Conservation (phyloP, 176 grass and related monocot species). For the Oryza rufipogon region DNA sequence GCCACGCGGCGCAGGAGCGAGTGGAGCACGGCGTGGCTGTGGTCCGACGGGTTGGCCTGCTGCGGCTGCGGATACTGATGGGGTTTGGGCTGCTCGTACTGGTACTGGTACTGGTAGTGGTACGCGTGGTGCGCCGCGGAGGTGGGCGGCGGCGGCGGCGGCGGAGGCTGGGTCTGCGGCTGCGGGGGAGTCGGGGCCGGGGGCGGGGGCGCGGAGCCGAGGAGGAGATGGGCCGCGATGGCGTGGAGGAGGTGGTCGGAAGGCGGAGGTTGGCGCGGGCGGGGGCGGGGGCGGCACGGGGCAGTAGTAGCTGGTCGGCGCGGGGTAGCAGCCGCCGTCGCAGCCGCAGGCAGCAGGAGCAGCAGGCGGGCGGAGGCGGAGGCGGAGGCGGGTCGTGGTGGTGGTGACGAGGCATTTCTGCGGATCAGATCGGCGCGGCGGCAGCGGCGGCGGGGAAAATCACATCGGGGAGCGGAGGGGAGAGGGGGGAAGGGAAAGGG, state of each 20-base stretch:
- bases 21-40: slow-evolving; percentile 55
- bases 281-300: slow-evolving; percentile 14
- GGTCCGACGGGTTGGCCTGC: slow-evolving; percentile 35
- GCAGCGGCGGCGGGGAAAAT: slow-evolving; percentile 14
- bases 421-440: slow-evolving; percentile 34
- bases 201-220: slow-evolving; percentile 23
- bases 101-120: slow-evolving; percentile 32
- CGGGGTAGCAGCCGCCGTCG: slow-evolving; percentile 3
- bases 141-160: not conserved
- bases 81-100: slow-evolving; percentile 41
- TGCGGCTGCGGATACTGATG: slow-evolving; percentile 32
- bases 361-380: slow-evolving; percentile 40
- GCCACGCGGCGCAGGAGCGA: slow-evolving; percentile 78
- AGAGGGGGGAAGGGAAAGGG: slow-evolving; percentile 2
- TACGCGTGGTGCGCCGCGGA: slow-evolving; percentile 36
- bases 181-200: not conserved
- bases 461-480: not conserved
- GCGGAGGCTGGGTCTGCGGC: not conserved
- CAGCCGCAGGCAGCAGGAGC: slow-evolving; percentile 32
- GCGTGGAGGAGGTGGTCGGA: slow-evolving; percentile 55
- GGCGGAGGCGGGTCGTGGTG: slow-evolving; percentile 35
- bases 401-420: slow-evolving; percentile 38
- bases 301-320: slow-evolving; percentile 11
- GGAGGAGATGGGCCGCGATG: slow-evolving; percentile 39
- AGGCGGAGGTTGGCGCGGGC: slow-evolving; percentile 30